phyloP scores from a whole-genome alignment of 2,329 filamentous ascomycete genomes.

The Botrytis pseudocinerea region DNA sequence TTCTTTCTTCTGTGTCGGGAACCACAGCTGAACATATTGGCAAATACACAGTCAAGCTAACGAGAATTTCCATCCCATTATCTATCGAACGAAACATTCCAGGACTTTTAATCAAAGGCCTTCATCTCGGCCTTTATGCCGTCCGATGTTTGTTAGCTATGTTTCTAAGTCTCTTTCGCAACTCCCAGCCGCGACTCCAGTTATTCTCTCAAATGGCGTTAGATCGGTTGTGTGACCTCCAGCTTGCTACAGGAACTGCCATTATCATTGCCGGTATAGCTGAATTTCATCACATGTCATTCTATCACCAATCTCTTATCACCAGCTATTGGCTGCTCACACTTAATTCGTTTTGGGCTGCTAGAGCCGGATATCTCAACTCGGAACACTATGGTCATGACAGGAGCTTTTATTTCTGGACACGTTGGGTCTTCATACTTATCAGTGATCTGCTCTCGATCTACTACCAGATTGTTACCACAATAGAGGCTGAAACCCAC shows the following conservation, averaged over 20 bases:
- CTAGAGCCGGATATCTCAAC: conserved; percentile 22
- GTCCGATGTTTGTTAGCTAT: conserved; percentile 8
- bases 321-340: conserved; percentile 27
- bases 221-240: conserved; percentile 26
- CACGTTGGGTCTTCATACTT: conserved; percentile 15
- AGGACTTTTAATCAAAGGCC: background rate
- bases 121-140: background rate
- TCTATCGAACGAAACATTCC: background rate
- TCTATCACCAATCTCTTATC: conserved; percentile 28
- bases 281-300: conserved; percentile 22
- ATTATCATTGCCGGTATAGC: conserved; percentile 27
- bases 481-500: conserved; percentile 10
- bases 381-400: conserved; percentile 14
- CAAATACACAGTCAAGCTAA: conserved; percentile 16
- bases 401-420: conserved; percentile 25
- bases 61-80: background rate
- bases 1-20: conserved; percentile 5
- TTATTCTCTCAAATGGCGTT: conserved; percentile 22
- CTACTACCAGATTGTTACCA: conserved; percentile 20
- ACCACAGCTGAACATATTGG: conserved; percentile 17
- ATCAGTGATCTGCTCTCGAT: conserved; percentile 20
- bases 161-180: conserved; percentile 13
- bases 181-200: conserved; percentile 5
- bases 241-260: conserved; percentile 25
- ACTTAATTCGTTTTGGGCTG: conserved; percentile 28